Base-by-base conservation (phyloP, 1,139 yeast species). In the Geotrichum cucujoidarum region DNA sequence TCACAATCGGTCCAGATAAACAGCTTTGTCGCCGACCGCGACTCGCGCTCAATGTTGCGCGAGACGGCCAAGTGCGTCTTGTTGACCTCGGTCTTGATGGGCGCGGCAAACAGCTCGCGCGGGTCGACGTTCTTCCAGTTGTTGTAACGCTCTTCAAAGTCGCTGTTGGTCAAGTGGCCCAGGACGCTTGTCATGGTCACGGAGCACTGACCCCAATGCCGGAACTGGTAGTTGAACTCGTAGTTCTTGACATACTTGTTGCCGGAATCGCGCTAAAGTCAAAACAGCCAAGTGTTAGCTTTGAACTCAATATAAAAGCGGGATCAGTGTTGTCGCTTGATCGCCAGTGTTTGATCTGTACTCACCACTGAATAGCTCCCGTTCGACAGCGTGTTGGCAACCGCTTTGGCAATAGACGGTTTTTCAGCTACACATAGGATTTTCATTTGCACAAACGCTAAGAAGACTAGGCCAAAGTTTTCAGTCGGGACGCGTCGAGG, bases 1-100 rank as follows among this genome's bases (percentile, higher is more conserved):
- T 94, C 99, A 67, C 97, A 92, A 73, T 94, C 99, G 1, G 98
- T 94, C 98, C 98, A 94, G 8, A 94, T 88, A 84, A 87, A 86
- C 53, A 94, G 68, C 43, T 72, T 70, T 45, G 79, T 75, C 4
- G 86, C 77, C 27, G 58, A 61, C 34, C 81, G 63, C 2, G 92
- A 87, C 60, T 89, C 90, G 3, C 66, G 66, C 33, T 75, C 66
- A 43, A 94, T 87, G 61, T 92, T 92, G n/a, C 72, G 69, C 16
- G 82, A 82, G 20, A 88, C 78, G 22, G 74, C 75, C 53, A 66
- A 62, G 56, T 73, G 72, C 42, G 70, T 69, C 11, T 56, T 48
- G 2, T 61, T 66, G 17, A 75, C 67, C 11, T 59, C 63, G 4
- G 73, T 76, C 3, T 65, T 58, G 2, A 85, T 63, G 1, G 88